Base-by-base conservation (phyloP, 2,329 filamentous ascomycete species). In the Nothopassalora personata region DNA sequence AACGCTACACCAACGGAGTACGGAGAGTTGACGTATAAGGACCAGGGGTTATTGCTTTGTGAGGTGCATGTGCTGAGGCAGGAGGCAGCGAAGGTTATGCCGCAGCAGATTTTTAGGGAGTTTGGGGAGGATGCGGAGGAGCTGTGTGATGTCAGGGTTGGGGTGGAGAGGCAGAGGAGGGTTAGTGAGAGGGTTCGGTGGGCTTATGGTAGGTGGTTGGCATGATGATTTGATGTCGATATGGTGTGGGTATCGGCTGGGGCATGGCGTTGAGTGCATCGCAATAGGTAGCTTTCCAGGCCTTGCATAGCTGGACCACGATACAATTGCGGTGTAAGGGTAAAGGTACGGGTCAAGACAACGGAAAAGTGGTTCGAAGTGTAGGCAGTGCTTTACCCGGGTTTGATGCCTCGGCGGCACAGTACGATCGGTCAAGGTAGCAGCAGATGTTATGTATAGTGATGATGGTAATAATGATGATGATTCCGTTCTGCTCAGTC, bases 61-160 rank as follows among this genome's bases (percentile, higher is more conserved):
- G 93, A 99, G 72, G 87, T 93, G 4, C 91, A 97, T 67, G 82
- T 91, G 31, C 79, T 99, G 54, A 84, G 91, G 49, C 84, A 84
- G 66, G 81, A 88, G 48, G 87, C 88, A 1, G 79, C 79, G 54
- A 80, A 77, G 23, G 76, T 91, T 45, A 83, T 97, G 65, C 91
- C 91, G 0, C 80, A 83, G 1, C 84, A 89, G 47, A 83, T 95
- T 11, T 86, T 88, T 69, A 85, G 86, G 67, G 92, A 97, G 68
- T 97, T 99, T 69, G 75, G 91, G 57, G 89, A 96, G 73, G 94
- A 99, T 71, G 79, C 96, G 34, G 85, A 89, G 60, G 92, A 97
- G 68, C 79, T 99, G 52, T 85, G 90, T 19, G 91, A 96, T 70
- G 86, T 93, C 64, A 77, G 84, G 51, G 87, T 86, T 66, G 90